A percentile compares a stretch with the other conserved stretches of the same genome.
These are phyloP conservation scores for Thalia dealbata DNA, from an alignment of 176 grass and related monocot species.

Conservation along the genomic window DNA sequence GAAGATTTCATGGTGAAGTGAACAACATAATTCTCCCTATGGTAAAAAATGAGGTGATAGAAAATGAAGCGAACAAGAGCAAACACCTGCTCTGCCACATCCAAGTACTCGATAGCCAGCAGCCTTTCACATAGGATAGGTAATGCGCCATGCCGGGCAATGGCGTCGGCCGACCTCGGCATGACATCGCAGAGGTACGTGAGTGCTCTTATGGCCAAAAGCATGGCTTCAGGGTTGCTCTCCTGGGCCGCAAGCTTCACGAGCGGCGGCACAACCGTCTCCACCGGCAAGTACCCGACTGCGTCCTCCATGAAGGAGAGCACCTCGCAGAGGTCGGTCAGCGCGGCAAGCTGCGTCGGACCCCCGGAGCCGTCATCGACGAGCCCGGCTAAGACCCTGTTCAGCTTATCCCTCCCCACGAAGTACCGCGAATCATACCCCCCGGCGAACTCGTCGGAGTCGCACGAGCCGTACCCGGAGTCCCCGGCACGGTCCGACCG, in stretches of 20 bases:
- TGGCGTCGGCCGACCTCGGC: slow-evolving; percentile 57
- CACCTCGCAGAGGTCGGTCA: slow-evolving; percentile 84
- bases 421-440: slow-evolving; percentile 14
- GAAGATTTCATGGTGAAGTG: background rate
- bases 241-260: slow-evolving; percentile 37
- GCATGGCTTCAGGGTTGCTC: slow-evolving; percentile 47
- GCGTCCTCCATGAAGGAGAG: slow-evolving; percentile 79
- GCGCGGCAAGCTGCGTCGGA: slow-evolving; percentile 29
- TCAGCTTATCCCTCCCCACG: slow-evolving; percentile 28
- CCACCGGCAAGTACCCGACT: slow-evolving; percentile 42
- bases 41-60: background rate
- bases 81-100: slow-evolving; percentile 81
- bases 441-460: slow-evolving; percentile 18
- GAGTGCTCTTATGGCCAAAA: slow-evolving; percentile 71
- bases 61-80: background rate
- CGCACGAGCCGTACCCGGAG: slow-evolving; percentile 56
- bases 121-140: slow-evolving; percentile 66
- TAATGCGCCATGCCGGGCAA: slow-evolving; percentile 62
- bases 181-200: slow-evolving; percentile 91
- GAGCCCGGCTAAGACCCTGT: slow-evolving; percentile 50
- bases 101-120: slow-evolving; percentile 69
- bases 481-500: slow-evolving; percentile 25
- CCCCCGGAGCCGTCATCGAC: slow-evolving; percentile 31
- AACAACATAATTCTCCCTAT: background rate
- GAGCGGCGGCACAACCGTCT: slow-evolving; percentile 49